Percentiles rank a stretch among this genome's conserved stretches.
These are phyloP conservation scores for Blepharisma undulans DNA, from an alignment of 169 alveolate species.

Conservation along the genomic window DNA sequence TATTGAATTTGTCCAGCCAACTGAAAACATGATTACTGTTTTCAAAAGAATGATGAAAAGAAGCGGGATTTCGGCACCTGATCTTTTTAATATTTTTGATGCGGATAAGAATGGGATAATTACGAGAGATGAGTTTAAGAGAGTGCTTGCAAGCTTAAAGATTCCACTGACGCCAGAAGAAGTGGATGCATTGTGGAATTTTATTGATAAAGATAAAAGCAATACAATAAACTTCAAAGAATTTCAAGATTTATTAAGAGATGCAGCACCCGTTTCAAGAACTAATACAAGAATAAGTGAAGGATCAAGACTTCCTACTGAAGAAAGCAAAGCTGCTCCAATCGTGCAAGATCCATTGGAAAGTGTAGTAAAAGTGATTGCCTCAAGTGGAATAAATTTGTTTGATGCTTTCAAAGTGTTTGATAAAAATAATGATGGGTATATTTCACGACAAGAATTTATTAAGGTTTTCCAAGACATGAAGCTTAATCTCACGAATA, in stretches of 20 bases:
- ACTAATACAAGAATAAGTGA: background rate
- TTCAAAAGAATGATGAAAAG: background rate
- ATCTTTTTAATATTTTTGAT: background rate
- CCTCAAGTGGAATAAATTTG: background rate
- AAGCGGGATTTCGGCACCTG: background rate
- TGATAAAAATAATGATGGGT: slow-evolving; percentile 36
- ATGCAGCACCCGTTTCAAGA: background rate
- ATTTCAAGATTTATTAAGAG: background rate
- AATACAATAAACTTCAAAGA: background rate
- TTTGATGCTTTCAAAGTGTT: slow-evolving; percentile 8
- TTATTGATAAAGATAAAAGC: background rate
- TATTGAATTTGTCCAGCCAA: background rate
- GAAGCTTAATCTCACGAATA: background rate
- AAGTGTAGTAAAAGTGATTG: background rate
- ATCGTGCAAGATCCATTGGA: background rate
- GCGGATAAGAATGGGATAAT: background rate
- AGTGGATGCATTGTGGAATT: background rate
- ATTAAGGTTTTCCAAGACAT: slow-evolving; percentile 1
- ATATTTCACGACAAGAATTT: slow-evolving; percentile 1
- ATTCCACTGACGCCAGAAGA: background rate
- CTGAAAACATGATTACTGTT: background rate
- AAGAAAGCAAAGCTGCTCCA: background rate
- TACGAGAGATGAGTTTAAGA: background rate
- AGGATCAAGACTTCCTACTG: background rate
- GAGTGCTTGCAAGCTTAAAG: background rate